Evolutionary conservation across 495 filamentous ascomycete species (phyloP).

Genomic region (Astrothelium macrocarpum): DNA sequence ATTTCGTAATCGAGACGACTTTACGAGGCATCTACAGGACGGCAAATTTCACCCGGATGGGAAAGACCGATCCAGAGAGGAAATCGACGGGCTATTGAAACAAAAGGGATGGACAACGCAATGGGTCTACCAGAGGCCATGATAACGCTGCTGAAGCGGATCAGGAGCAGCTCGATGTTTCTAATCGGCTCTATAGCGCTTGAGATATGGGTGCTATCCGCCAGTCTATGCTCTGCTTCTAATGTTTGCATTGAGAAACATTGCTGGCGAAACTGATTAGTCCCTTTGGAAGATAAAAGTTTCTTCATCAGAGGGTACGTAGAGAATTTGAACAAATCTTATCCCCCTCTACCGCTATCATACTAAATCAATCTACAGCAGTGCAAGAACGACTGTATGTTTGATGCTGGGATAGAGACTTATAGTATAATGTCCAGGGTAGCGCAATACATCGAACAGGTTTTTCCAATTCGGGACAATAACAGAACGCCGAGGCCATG

Average conservation of each 20-base stretch:
- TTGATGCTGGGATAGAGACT: not conserved
- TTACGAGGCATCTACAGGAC: not conserved
- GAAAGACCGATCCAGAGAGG: not conserved
- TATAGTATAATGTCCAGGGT: not conserved
- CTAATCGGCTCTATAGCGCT: not conserved
- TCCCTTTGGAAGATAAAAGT: not conserved
- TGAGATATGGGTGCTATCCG: not conserved
- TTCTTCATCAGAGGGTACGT: not conserved
- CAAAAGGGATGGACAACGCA: not conserved
- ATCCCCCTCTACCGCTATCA: not conserved
- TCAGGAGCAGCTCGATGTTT: not conserved
- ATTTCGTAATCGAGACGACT: not conserved
- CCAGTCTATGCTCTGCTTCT: not conserved
- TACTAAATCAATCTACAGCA: not conserved
- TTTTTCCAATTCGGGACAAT: not conserved
- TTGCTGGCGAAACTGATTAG: not conserved
- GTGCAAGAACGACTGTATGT: not conserved
- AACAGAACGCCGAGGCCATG: not conserved
- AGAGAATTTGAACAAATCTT: not conserved
- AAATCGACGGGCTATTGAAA: not conserved
- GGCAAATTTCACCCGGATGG: not conserved
- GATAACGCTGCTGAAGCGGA: not conserved
- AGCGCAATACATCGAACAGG: not conserved
- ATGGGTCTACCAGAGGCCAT: not conserved
- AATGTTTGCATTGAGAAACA: not conserved